Evolutionary conservation across 1,284 basidiomycete species (phyloP), one percentile per base, ranked within the genome.

Genomic region (Marasmius fiardii): DNA sequence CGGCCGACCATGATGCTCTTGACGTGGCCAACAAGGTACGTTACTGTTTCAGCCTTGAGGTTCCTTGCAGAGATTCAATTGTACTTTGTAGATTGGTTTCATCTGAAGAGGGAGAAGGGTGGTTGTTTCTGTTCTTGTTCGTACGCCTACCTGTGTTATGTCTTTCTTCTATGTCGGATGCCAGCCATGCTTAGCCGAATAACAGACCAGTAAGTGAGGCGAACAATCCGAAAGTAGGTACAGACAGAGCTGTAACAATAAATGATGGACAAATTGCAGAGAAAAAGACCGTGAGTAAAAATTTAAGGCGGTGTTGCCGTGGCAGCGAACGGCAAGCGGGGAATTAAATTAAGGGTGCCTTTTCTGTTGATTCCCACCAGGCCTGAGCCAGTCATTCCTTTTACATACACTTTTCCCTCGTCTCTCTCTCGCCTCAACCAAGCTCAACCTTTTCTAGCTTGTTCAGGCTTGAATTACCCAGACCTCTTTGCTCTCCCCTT

Each of bases 11-110:
- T 75, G 96, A 99, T 70, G 96, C 96, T 51, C 79, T 98, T 65
- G 96, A 99, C 74, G 93, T 99, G 63, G 95, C 95, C 65, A 99
- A 98, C 92, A 98, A 97, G 90, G 95, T 96, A 60, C 57, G 85
- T 51, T 45, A 26, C 33, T 51, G 11, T 5, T 12, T 51, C 24
- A 35, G 23, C 28, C n/a, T 6, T 37, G 33, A 26, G 24, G 4
- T 34, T 35, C 49, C 6, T 43, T 49, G 37, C 21, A 14, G 21
- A 21, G 50, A 44, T 52, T 35, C 55, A 26, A 37, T 56, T 56
- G 52, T 54, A 0, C 41, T 57, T 34, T 33, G 23, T 59, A 90
- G 89, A 92, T 92, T 71, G 89, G 89, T 60, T 90, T 91, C 81
- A 91, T 91, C 73, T 91, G 80, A 80, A 62, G 53, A 51, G 26